Conservation (phyloP, 139 green algal species). For the Yamagishiella unicocca region DNA sequence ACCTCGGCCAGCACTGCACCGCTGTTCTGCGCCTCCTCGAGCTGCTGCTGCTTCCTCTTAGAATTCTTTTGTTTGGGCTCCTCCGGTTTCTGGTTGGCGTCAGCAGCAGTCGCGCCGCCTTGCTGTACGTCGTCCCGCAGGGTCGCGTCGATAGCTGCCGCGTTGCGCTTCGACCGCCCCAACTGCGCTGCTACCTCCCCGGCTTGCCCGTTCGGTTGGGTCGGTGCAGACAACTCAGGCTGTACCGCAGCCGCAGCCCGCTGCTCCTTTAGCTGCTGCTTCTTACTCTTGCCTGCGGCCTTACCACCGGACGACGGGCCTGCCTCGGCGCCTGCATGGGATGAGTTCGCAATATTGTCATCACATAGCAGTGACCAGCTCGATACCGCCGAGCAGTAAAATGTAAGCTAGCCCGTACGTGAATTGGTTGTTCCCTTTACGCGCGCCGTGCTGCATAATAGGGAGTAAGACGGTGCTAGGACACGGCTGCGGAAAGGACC, state of each 20-base stretch:
- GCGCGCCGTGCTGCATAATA: too few relatives aligned
- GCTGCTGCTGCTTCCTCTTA: neutral
- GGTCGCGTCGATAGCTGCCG: neutral
- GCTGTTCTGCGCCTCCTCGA: constrained; percentile 9
- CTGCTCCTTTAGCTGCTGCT: constrained; percentile 36
- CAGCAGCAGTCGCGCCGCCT: neutral
- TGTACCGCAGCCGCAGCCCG: neutral
- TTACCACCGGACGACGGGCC: constrained; percentile 1
- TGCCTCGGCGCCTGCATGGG: constrained; percentile 16
- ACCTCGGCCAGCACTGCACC: neutral
- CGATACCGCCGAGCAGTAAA: too few relatives aligned
- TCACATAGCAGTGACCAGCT: too few relatives aligned
- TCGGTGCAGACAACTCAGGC: too few relatives aligned
- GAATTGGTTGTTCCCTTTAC: too few relatives aligned
- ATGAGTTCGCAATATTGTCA: too few relatives aligned
- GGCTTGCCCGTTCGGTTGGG: too few relatives aligned
- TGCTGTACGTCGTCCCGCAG: neutral
- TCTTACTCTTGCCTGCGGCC: constrained; percentile 2
- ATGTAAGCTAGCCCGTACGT: too few relatives aligned
- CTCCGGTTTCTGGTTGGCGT: neutral
- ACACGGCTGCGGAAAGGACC: too few relatives aligned
- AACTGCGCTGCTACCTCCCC: too few relatives aligned
- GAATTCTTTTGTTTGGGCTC: neutral
- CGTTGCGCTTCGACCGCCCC: constrained; percentile 30
- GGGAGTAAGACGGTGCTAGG: too few relatives aligned